Base-by-base conservation (phyloP, 345 rosid species). In the Eutrema yunnanense region DNA sequence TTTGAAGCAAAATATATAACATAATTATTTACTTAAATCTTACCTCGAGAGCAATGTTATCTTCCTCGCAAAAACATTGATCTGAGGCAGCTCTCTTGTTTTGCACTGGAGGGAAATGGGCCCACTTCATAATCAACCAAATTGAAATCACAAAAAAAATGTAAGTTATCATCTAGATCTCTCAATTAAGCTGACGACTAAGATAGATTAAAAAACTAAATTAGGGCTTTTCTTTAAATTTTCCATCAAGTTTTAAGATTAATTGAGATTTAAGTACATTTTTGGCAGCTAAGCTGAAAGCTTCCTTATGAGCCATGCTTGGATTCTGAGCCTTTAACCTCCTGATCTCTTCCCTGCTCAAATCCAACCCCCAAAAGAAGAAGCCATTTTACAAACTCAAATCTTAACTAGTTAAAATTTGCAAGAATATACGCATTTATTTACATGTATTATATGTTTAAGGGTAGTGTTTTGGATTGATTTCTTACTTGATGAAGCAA, bases 241-340 rank as follows among this genome's bases (percentile, higher is more conserved):
- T 47, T 42, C 53, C 29, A 38, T 66, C 27, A 30, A 19, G 11
- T 29, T 22, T 6, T 27, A 36, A 36, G 67, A 9, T 41, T 13
- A 59, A 26, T 26, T 6, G n/a, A 42, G 57, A 5, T 33, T 36
- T 48, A 6, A 65, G 22, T 77, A 92, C 98, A 78, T 95, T 95
- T 81, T 95, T 95, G 9, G 99, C 97, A 67, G 99, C 99, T 69
- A 90, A 82, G 77, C 99, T 88, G 80, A 95, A 95, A 61, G 98
- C 98, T 82, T 92, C 98, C 81, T 90, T 92, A 88, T 92, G 98
- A 78, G 88, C 85, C 88, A 95, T 87, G 78, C 72, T 88, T 69
- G 98, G 99, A 73, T 92, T 92, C 77, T 87, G 90, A 78, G 90
- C 79, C 82, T 95, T 95, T n/a, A 92, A 83, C 86, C 98, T 90